Percentiles rank a stretch among this genome's conserved stretches.
These are phyloP conservation scores for Claviceps africana DNA, from an alignment of 2,329 filamentous ascomycete species.

Conservation along the genomic window DNA sequence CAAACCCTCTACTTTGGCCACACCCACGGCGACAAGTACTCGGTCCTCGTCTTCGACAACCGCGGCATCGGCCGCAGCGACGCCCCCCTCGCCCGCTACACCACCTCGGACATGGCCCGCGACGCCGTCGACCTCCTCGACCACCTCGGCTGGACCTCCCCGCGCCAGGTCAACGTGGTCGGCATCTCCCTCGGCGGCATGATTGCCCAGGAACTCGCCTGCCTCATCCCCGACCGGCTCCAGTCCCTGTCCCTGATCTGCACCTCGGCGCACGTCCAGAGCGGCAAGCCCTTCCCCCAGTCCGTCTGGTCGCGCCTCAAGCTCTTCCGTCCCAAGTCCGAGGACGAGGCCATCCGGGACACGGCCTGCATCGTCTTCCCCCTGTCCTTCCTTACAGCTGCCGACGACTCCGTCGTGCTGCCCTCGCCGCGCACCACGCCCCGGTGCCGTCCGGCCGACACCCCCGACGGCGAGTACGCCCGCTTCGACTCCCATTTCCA, in stretches of 20 bases:
- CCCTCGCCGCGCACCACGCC: conserved; percentile 31
- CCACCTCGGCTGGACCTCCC: conserved; percentile 51
- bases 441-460: conserved; percentile 18
- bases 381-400: conserved; percentile 40
- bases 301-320: conserved; percentile 44
- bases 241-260: conserved; percentile 44
- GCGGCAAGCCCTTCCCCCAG: conserved; percentile 47
- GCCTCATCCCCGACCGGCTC: conserved; percentile 36
- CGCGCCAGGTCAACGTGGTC: conserved; percentile 46
- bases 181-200: conserved; percentile 83
- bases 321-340: conserved; percentile 54
- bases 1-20: conserved; percentile 77
- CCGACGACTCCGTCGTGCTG: conserved; percentile 42
- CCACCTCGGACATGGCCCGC: conserved; percentile 70
- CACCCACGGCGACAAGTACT: conserved; percentile 50
- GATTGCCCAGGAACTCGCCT: conserved; percentile 72
- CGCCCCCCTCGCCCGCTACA: conserved; percentile 65
- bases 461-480: conserved; percentile 25
- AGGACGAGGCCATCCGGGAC: conserved; percentile 51
- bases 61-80: conserved; percentile 70
- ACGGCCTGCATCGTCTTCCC: conserved; percentile 55
- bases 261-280: conserved; percentile 47
- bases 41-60: conserved; percentile 68
- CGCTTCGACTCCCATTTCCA: conserved; percentile 64
- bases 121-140: conserved; percentile 59